Base-by-base conservation (phyloP, 176 grass and related monocot species). In the Dendrocalamus sinicus region DNA sequence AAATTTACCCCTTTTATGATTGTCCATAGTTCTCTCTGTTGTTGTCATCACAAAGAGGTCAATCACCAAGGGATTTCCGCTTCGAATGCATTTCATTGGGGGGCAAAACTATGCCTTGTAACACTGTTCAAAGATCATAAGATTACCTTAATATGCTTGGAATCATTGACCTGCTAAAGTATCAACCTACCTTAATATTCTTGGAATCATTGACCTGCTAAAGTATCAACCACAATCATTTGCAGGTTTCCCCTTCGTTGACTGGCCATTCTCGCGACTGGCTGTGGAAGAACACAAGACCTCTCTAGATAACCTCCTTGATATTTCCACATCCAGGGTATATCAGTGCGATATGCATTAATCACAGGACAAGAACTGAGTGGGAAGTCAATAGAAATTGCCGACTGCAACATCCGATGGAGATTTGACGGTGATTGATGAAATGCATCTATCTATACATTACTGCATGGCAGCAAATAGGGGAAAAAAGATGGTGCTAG, bases 221-320 rank as follows among this genome's bases (percentile, higher is more conserved):
- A 84, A 45, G 15, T 64, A n/a, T 59, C 24, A 72, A 64, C 19
- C 47, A 39, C 41, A 53, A 66, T 37, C 61, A n/a, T 89, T 79
- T 87, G 58, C 51, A 95, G 93, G 96, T 98, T 88, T 93, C 91
- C 35, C 88, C 93, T 58, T 85, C 92, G 68, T 54, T 98, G 67
- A 90, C 72, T 79, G 93, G 93, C 16, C 44, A 70, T 50, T 77
- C 90, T 68, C 91, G 50, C 0, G 88, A 98, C 65, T 98, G 96
- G 96, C 89, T 98, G 68, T 86, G 91, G 96, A 83, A 88, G n/a
- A 98, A 95, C 74, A 94, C 93, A 6, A 85, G 93, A 51, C 86
- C 91, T 60, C 73, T 98, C 67, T 84, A 79, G 61, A 35, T 64
- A 26, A 32, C n/a, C 37, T 39, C 15, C 5, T 39, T 75, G 37